Evolutionary conservation across 306 rosid genomes (phyloP), one percentile per base, ranked within the genome.

Genomic region (Vigna radiata): DNA sequence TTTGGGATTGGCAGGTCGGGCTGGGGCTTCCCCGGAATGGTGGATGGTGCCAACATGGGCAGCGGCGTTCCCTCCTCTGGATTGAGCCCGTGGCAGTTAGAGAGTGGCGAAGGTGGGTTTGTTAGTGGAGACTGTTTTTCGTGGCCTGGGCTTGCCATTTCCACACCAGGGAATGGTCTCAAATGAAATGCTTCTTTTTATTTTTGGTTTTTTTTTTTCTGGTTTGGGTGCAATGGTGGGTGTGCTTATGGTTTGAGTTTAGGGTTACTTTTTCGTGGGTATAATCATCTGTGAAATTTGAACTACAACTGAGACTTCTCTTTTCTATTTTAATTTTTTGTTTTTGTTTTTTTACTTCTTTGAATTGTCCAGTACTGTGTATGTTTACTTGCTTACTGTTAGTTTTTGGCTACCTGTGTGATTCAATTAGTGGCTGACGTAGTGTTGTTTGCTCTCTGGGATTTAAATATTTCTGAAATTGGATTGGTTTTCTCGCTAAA

Each of bases 121-220:
- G 90, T 87, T 1, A 86, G 89, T 1, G 96, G 81, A 1, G 98
- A 96, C 9, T 89, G 91, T 85, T 89, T 94, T 86, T 77, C 96
- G 23, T 96, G 99, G 98, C 94, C 97, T 10, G 98, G 96, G 17
- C 83, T 89, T 31, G 98, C 93, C 0, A 92, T 96, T 79, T 96
- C 99, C 23, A 89, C 98, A 18, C 96, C 94, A 6, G 96, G 90
- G 29, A 89, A 86, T 85, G 89, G 89, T 70, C 90, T 96, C 33
- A 91, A 96, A 73, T 96, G 87, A 92, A 33, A 13, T 46, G 16
- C 17, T 1, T 4, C 15, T 1, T 41, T 8, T 70, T 0, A 49
- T 18, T 44, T 17, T 8, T 12, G 49, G 33, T 29, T 6, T 14
- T 8, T 10, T 8, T 10, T 16, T 4, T 36, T 36, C 48, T 33